A percentile compares a stretch with the other conserved stretches of the same genome.
These are phyloP conservation scores for Hyaloperonospora brassicae DNA, from an alignment of 352 stramenopile genomes.

Conservation along the genomic window DNA sequence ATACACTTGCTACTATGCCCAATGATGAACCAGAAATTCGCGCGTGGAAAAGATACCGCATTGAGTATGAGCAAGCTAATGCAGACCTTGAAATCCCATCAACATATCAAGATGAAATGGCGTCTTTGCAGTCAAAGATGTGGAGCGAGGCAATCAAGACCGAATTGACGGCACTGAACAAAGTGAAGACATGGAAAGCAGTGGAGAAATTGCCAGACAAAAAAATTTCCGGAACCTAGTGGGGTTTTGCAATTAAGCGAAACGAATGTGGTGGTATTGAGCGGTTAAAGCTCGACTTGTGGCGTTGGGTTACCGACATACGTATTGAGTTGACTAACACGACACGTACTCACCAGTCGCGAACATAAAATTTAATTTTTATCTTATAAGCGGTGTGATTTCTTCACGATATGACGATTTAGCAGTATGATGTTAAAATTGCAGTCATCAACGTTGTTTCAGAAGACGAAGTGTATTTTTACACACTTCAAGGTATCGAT, in stretches of 20 bases:
- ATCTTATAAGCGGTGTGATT: background rate
- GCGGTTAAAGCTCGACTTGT: conserved; percentile 1
- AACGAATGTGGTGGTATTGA: background rate
- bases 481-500: background rate
- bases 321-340: conserved; percentile 6
- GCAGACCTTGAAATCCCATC: too few species aligned
- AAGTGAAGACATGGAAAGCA: too few species aligned
- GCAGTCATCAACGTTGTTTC: conserved; percentile 3
- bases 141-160: too few species aligned
- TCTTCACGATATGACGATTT: background rate
- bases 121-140: too few species aligned
- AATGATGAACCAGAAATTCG: too few species aligned
- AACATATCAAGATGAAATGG: too few species aligned
- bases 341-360: too few species aligned
- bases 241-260: background rate
- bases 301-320: conserved; percentile 1
- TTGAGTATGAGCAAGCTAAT: too few species aligned
- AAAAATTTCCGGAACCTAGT: background rate
- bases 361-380: conserved; percentile 2
- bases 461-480: conserved; percentile 5
- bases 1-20: too few species aligned
- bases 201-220: too few species aligned
- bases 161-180: too few species aligned
- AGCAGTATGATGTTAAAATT: conserved; percentile 5
- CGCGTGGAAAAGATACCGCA: too few species aligned